Percentiles rank a stretch among this genome's conserved stretches.
Evolutionary conservation across 2,329 filamentous ascomycete genomes (phyloP).

Genomic region (Ustulina deusta): DNA sequence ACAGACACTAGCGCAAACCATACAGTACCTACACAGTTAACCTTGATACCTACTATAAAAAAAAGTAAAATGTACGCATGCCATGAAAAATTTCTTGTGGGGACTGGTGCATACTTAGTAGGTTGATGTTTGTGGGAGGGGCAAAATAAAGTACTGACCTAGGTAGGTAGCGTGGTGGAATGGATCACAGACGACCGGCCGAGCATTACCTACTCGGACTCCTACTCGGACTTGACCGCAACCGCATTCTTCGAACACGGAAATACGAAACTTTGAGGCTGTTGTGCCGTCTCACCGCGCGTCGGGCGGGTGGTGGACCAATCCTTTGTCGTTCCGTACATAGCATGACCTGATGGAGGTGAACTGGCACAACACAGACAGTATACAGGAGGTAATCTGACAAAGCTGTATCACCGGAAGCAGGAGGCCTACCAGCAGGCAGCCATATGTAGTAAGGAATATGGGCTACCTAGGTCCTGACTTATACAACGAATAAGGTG

Average conservation of each 20-base stretch:
- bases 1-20: not conserved
- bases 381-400: not conserved
- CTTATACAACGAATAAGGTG: too few species aligned
- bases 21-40: constrained; percentile 1
- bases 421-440: not conserved
- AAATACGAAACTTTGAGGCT: constrained; percentile 26
- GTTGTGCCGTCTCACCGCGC: constrained; percentile 15
- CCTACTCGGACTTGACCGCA: constrained; percentile 12
- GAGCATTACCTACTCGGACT: not conserved
- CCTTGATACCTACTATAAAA: not conserved
- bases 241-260: not conserved
- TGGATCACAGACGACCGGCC: not conserved
- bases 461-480: too few species aligned
- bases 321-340: constrained; percentile 14
- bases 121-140: not conserved
- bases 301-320: constrained; percentile 21
- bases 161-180: not conserved
- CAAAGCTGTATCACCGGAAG: constrained; percentile 5
- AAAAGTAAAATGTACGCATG: constrained; percentile 3
- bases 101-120: not conserved
- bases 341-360: constrained; percentile 2
- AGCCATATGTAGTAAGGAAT: too few species aligned
- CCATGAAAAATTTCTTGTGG: constrained; percentile 17
- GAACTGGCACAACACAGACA: not conserved
- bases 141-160: not conserved